These are phyloP conservation scores for Pulveroboletus sp. DNA, from an alignment of 768 basidiomycete species.

Conservation along the genomic window DNA sequence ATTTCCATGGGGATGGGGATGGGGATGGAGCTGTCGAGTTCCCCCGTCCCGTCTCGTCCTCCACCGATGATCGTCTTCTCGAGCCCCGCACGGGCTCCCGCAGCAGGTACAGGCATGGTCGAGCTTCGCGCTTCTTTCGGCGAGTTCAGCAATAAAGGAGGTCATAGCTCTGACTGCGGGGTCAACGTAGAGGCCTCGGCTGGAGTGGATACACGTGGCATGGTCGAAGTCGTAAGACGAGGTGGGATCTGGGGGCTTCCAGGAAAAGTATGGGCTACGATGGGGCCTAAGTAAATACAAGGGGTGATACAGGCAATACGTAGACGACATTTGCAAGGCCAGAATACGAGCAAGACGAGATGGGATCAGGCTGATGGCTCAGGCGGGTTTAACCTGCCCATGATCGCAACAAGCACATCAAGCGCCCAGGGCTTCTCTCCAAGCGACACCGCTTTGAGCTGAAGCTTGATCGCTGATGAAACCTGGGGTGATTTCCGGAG, in stretches of 20 bases:
- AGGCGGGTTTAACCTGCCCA: conserved; percentile 19
- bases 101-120: conserved; percentile 59
- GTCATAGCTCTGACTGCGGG: conserved; percentile 17
- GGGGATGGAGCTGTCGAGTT: conserved; percentile 25
- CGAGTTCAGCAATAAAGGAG: conserved; percentile 28
- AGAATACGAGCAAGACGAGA: neutral
- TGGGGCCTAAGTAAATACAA: conserved; percentile 12
- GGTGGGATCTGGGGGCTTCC: conserved; percentile 67
- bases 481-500: conserved; percentile 22
- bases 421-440: conserved; percentile 27
- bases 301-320: neutral
- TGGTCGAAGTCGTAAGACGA: conserved; percentile 70
- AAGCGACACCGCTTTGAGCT: conserved; percentile 18
- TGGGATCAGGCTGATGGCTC: conserved; percentile 3
- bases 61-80: conserved; percentile 60
- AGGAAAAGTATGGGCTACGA: conserved; percentile 53
- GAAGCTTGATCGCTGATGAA: conserved; percentile 16
- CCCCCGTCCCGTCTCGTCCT: conserved; percentile 34
- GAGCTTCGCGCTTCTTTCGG: conserved; percentile 63
- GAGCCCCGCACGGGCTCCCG: conserved; percentile 59
- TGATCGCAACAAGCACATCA: conserved; percentile 19
- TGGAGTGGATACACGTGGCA: conserved; percentile 46
- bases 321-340: neutral
- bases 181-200: conserved; percentile 25
- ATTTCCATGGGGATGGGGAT: conserved; percentile 33